Evolutionary conservation across 2,329 filamentous ascomycete species (phyloP), one percentile per base, ranked within the genome.

Genomic region (Zalaria obscura): DNA sequence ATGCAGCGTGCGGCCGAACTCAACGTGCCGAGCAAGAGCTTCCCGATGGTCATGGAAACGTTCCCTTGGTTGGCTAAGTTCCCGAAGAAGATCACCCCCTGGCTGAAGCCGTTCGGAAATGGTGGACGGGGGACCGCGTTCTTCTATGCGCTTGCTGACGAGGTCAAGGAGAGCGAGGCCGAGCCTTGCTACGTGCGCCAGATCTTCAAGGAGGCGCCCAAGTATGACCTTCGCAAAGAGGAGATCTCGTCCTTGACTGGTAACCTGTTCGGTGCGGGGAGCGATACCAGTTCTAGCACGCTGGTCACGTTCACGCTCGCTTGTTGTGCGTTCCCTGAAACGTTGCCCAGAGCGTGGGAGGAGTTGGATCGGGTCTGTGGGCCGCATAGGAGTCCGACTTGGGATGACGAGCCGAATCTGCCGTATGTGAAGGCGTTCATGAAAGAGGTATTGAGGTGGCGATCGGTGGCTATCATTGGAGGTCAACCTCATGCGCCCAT

Each of bases 401-500:
- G 54, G 48, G 51, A 55, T 5, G 58, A 63, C 3, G 80, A 85
- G 54, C 78, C 84, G 51, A 80, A 80, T 50, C 68, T 84, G 0
- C 75, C 77, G 0, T 88, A 86, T 54, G 63, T 87, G 40, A 81
- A 78, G 0, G 83, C 82, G 0, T 60, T 88, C 10, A 79, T 83
- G 42, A 85, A 85, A 52, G 83, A 89, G 54, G 74, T 79, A 1
- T 66, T 88, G 1, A 72, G 83, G 11, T 88, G 75, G 66, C 86
- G 76, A 68, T 80, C 76, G 1, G 81, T 86, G 25, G 80, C 86
- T 44, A 80, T 82, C 3, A 79, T 89, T 48, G 83, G 77, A 48
- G 67, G 88, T 1, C 83, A 83, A 0, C 68, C 52, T 8, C 52
- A 55, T 40, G 48, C 52, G 6, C 50, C 50, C 3, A 42, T 49